These are phyloP conservation scores for Phyllosticta citrichinensis DNA, from an alignment of 2,329 filamentous ascomycete species.

Conservation along the genomic window DNA sequence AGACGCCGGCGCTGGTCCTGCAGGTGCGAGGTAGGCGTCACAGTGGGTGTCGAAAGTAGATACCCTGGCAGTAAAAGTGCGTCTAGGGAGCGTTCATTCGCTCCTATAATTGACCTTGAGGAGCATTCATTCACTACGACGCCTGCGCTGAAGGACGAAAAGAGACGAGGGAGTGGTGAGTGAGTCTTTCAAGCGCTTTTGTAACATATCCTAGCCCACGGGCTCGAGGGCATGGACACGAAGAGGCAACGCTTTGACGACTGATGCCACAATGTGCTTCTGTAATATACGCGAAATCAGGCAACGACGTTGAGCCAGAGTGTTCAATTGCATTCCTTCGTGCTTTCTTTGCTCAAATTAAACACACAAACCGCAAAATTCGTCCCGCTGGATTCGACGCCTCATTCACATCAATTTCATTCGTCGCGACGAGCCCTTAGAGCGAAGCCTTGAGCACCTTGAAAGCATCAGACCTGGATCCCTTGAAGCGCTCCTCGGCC, in stretches of 20 bases:
- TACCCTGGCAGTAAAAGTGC: too few species aligned
- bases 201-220: too few species aligned
- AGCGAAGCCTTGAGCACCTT: conserved; percentile 25
- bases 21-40: not conserved
- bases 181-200: too few species aligned
- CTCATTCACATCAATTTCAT: not conserved
- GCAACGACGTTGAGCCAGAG: not conserved
- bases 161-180: too few species aligned
- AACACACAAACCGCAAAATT: not conserved
- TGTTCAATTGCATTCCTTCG: not conserved
- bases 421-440: not conserved
- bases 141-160: too few species aligned
- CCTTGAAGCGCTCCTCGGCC: conserved; percentile 52
- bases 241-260: not conserved
- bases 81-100: too few species aligned
- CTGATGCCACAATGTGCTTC: not conserved
- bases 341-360: not conserved
- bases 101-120: too few species aligned
- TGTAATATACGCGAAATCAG: not conserved
- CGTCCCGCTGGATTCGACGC: not conserved
- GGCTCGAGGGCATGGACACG: too few species aligned
- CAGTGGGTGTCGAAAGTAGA: too few species aligned
- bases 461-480: conserved; percentile 31
- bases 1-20: not conserved
- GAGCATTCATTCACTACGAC: too few species aligned